Evolutionary conservation across 163 green algal species (phyloP), one percentile per base, ranked within the genome.

Genomic region (Scenedesmus sp.): DNA sequence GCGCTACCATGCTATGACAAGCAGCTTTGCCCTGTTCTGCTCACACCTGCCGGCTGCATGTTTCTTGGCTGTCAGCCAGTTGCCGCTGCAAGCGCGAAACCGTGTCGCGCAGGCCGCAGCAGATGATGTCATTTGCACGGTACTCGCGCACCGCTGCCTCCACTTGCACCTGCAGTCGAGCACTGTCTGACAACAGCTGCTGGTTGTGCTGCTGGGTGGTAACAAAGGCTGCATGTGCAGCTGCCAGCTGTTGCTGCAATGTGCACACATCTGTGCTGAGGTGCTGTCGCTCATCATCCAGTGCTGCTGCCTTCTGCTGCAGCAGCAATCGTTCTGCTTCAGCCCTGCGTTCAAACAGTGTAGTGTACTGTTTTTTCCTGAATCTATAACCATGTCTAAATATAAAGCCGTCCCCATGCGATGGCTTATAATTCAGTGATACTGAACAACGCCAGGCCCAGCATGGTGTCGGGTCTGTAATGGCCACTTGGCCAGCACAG

Each of bases 111-210:
- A 91, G 56, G 3, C 79, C 79, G 15, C 70, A 79, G 56, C 51
- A 80, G 33, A 91, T 87, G 59, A 91, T 83, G n/a, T 91, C 87
- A 49, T 91, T 91, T 0, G 87, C 78, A 15, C 78, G 40, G 59
- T 91, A 91, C 37, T 87, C 78, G 13, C 37, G 15, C 15, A 70
- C 30, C 16, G 87, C 87, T 33, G 79, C 78, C 30, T 51, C 53
- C 30, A 91, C 40, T 12, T 70, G 78, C 65, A 15, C 10, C 43
- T 87, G 78, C 51, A 87, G 59, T 20, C 33, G 35, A 2, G 5
- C 26, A 24, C 59, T 53, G 7, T 9, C 10, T 22, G 53, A 24
- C 43, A 16, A 30, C n/a, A 91, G 79, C 79, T 81, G 37, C 56
- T 79, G 40, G 15, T 35, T 42, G 10, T 82, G 78, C 53, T 81